phyloP scores from a whole-genome alignment of 352 stramenopile species.

The Phytophthora sansomeana region DNA sequence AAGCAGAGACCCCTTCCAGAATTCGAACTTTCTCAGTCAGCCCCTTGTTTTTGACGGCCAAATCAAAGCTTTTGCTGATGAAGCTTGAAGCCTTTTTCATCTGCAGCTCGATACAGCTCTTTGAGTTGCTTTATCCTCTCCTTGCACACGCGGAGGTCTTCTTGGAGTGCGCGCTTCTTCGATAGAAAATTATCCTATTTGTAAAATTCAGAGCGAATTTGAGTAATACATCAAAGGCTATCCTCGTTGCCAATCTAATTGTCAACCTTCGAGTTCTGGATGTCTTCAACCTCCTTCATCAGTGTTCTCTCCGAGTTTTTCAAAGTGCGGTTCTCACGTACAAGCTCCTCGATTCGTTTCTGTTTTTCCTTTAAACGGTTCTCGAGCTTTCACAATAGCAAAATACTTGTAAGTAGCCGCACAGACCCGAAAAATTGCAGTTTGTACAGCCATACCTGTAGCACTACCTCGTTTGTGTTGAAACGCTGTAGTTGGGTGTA shows the following conservation, averaged over 20 bases:
- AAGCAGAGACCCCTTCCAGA: slow-evolving; percentile 39
- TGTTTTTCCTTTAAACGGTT: slow-evolving; percentile 77
- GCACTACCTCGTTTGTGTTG: slow-evolving; percentile 55
- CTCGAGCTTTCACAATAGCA: slow-evolving; percentile 47
- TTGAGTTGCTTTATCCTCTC: slow-evolving; percentile 69
- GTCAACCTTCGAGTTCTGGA: slow-evolving; percentile 58
- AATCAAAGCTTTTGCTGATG: slow-evolving; percentile 70
- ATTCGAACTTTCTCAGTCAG: slow-evolving; percentile 54
- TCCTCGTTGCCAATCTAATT: not conserved
- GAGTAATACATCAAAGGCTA: not conserved
- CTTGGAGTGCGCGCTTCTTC: slow-evolving; percentile 55
- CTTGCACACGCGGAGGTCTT: slow-evolving; percentile 73
- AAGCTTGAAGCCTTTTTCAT: slow-evolving; percentile 54
- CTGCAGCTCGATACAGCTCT: slow-evolving; percentile 52
- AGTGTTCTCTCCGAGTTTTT: slow-evolving; percentile 62
- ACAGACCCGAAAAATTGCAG: no score
- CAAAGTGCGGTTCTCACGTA: slow-evolving; percentile 65
- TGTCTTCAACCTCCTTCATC: slow-evolving; percentile 66
- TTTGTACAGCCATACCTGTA: slow-evolving; percentile 38
- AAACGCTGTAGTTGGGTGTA: slow-evolving; percentile 58
- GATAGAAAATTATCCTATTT: slow-evolving; percentile 57
- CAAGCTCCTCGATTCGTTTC: slow-evolving; percentile 62
- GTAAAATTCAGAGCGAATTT: not conserved
- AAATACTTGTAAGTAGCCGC: not conserved
- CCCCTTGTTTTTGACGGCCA: slow-evolving; percentile 63